A percentile compares a stretch with the other conserved stretches of the same genome.
phyloP scores from a whole-genome alignment of 495 filamentous ascomycete species.

The Pseudevernia furfuracea region DNA sequence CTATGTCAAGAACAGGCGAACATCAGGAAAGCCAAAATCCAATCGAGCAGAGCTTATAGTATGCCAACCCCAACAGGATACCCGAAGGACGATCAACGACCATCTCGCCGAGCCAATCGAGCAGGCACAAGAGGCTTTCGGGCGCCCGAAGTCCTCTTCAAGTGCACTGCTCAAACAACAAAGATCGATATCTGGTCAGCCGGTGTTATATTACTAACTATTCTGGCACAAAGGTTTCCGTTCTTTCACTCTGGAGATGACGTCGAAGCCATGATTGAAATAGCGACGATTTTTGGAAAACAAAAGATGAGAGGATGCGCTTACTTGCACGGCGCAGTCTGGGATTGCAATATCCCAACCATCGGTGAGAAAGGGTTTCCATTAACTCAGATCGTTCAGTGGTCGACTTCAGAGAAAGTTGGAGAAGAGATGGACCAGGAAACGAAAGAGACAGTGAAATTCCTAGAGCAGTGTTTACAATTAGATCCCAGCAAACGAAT shows the following conservation, averaged over 20 bases:
- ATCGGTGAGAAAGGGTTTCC: constrained; percentile 77
- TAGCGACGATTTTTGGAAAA: constrained; percentile 88
- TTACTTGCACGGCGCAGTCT: constrained; percentile 73
- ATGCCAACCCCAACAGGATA: constrained; percentile 55
- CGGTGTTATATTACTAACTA: constrained; percentile 86
- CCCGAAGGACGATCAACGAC: constrained; percentile 78
- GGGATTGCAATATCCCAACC: constrained; percentile 86
- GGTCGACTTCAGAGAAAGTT: constrained; percentile 63
- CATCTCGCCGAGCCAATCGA: constrained; percentile 81
- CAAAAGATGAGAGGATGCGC: constrained; percentile 75
- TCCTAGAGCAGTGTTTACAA: constrained; percentile 62
- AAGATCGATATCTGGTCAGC: constrained; percentile 97
- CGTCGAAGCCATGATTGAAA: constrained; percentile 93
- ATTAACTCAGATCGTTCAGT: constrained; percentile 87
- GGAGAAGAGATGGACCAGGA: constrained; percentile 43
- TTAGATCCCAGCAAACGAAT: constrained; percentile 64
- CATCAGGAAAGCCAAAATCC: constrained; percentile 25
- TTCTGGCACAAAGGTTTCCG: constrained; percentile 83
- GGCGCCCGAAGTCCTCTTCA: constrained; percentile 92
- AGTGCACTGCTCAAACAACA: constrained; percentile 93
- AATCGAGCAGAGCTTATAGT: constrained; percentile 34
- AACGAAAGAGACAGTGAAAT: constrained; percentile 58
- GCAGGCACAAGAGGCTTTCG: constrained; percentile 95
- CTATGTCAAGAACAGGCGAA: constrained; percentile 50
- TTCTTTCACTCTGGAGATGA: constrained; percentile 98